phyloP scores from a whole-genome alignment of 2,329 filamentous ascomycete species.

The Cordyceps javanica region DNA sequence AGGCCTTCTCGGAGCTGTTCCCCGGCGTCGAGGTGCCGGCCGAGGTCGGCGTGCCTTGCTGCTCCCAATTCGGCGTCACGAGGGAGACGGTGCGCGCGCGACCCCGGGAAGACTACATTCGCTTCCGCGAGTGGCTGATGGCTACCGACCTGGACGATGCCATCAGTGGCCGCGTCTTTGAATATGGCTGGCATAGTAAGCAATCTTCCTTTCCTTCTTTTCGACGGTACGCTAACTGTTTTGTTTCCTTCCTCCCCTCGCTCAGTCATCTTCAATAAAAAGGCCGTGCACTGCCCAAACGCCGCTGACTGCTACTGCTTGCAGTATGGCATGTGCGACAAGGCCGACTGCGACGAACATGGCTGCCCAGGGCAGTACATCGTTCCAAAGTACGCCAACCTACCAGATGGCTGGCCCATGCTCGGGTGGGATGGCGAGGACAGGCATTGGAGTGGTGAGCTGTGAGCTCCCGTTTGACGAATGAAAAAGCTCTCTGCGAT shows the following conservation, averaged over 20 bases:
- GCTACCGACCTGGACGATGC: slow-evolving; percentile 47
- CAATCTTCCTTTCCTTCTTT: neutral
- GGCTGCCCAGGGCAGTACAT: slow-evolving; percentile 52
- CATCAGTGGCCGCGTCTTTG: slow-evolving; percentile 53
- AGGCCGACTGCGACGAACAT: slow-evolving; percentile 32
- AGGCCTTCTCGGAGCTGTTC: slow-evolving; percentile 36
- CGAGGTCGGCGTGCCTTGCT: slow-evolving; percentile 52
- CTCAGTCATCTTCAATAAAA: slow-evolving; percentile 52
- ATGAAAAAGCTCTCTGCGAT: neutral
- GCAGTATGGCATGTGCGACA: slow-evolving; percentile 54
- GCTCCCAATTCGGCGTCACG: slow-evolving; percentile 59
- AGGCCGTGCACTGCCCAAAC: slow-evolving; percentile 53
- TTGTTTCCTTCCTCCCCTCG: neutral
- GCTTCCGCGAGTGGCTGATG: slow-evolving; percentile 55
- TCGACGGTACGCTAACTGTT: neutral
- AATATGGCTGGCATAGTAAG: slow-evolving; percentile 60
- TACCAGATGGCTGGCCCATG: slow-evolving; percentile 58
- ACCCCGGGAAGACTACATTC: slow-evolving; percentile 46
- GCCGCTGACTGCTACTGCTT: slow-evolving; percentile 61
- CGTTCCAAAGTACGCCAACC: slow-evolving; percentile 49
- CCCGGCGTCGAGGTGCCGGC: slow-evolving; percentile 38
- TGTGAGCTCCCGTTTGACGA: slow-evolving; percentile 5
- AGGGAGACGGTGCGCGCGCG: slow-evolving; percentile 43
- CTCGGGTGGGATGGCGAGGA: slow-evolving; percentile 42
- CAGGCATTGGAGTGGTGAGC: slow-evolving; percentile 18